Evolutionary conservation across 192 early-diverging fungal species (phyloP), one percentile per base, ranked within the genome.

Genomic region (Rhizoclosmatium globosum): DNA sequence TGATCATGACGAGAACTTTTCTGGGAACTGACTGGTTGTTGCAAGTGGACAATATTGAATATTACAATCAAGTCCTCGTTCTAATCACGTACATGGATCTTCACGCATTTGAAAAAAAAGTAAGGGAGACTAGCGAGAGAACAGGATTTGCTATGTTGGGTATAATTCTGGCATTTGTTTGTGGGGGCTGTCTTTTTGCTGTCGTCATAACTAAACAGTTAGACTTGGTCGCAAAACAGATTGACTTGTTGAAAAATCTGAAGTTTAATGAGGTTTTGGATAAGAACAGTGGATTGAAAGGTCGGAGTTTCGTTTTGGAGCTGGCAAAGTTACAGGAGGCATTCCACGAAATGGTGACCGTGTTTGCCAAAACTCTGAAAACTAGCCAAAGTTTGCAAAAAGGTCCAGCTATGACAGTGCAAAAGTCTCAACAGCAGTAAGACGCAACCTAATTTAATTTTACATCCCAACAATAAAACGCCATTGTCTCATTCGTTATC

Each of bases 261-360:
- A 64, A 64, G 46, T 76, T 76, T 47, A 15, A 41, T 17, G 64
- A 76, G 39, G 75, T 76, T 11, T 43, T 76, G 17, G 59, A 67
- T n/a, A 64, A 64, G 31, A 31, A 76, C 6, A 62, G 47, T 50
- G 64, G 64, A 2, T 39, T 76, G 15, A 65, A 67, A 64, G 23
- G 44, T 45, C 39, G 31, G 17, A 45, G 39, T 23, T 76, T 76
- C 41, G 48, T 76, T 13, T 47, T 6, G 3, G 75, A 76, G 75
- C 47, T 76, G 9, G 7, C 61, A 3, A 45, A 67, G 2, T 21
- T 76, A 21, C 75, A 76, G 47, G n/a, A 45, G 38, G 17, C 13
- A 4, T 76, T 76, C 46, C 46, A 44, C 23, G 75, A 64, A 42
- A 45, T 76, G 43, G 75, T 76, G 23, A 21, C 46, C 62, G 41